A percentile compares a stretch with the other conserved stretches of the same genome.
phyloP scores from a whole-genome alignment of 2,329 filamentous ascomycete species.

The Sclerotinia trifoliorum region DNA sequence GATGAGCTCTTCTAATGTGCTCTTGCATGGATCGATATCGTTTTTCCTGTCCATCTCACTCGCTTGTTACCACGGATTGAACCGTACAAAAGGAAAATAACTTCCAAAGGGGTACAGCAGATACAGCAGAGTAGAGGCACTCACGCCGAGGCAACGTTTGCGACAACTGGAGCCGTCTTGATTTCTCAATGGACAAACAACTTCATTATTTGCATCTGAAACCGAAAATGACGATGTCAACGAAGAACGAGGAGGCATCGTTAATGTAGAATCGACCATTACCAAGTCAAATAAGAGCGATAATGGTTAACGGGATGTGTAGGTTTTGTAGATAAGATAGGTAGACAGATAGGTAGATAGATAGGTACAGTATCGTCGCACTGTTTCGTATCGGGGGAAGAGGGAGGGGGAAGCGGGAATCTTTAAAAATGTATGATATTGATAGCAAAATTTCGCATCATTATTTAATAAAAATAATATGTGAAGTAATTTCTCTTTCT shows the following conservation, averaged over 20 bases:
- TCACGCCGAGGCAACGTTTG: slow-evolving; percentile 96
- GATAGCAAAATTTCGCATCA: slow-evolving; percentile 7
- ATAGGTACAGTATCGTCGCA: background rate
- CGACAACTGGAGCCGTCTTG: slow-evolving; percentile 96
- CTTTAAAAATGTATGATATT: slow-evolving; percentile 3
- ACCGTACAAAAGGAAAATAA: slow-evolving; percentile 36
- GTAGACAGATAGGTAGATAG: slow-evolving; percentile 19
- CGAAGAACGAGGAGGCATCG: slow-evolving; percentile 85
- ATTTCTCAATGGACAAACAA: slow-evolving; percentile 92
- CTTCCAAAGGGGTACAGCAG: slow-evolving; percentile 35
- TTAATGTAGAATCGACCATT: slow-evolving; percentile 57
- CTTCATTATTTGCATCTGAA: slow-evolving; percentile 89
- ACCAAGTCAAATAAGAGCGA: slow-evolving; percentile 27
- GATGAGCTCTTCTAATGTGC: slow-evolving; percentile 95
- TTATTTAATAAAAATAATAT: background rate
- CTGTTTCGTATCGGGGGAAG: background rate
- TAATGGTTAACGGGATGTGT: background rate
- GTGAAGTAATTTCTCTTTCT: background rate
- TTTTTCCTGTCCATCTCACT: slow-evolving; percentile 66
- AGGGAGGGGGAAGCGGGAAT: background rate
- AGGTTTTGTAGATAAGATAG: slow-evolving; percentile 6
- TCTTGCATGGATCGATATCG: slow-evolving; percentile 98
- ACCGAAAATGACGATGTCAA: slow-evolving; percentile 90
- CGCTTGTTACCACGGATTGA: slow-evolving; percentile 40
- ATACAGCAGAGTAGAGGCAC: slow-evolving; percentile 48